Conservation (phyloP, 805 yeast species). For the Starmerella scarabaei region DNA sequence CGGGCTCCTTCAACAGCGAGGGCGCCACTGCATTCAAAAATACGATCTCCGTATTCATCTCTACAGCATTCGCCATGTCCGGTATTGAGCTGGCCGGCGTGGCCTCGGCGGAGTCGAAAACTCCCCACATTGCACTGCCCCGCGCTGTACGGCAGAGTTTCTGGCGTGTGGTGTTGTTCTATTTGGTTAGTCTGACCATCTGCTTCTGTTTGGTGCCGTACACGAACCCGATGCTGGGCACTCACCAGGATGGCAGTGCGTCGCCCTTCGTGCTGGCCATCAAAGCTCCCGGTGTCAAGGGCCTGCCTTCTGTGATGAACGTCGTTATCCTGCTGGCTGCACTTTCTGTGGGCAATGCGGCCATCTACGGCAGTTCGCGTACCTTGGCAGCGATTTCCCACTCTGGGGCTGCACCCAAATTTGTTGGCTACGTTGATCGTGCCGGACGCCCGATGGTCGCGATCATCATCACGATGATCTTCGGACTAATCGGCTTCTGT, state of each 20-base stretch:
- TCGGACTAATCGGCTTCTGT: conserved; percentile 43
- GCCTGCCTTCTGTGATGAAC: conserved; percentile 57
- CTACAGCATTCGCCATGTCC: conserved; percentile 65
- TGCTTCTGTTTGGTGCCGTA: conserved; percentile 60
- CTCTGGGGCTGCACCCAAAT: conserved; percentile 46
- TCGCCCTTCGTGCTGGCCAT: conserved; percentile 64
- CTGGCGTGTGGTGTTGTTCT: conserved; percentile 63
- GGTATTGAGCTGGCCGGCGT: conserved; percentile 63
- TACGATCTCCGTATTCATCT: conserved; percentile 49
- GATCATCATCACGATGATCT: conserved; percentile 30
- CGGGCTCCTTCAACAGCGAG: conserved; percentile 35
- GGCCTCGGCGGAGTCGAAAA: conserved; percentile 61
- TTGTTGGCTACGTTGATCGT: conserved; percentile 52
- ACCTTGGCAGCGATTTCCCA: conserved; percentile 53
- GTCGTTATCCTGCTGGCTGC: conserved; percentile 55
- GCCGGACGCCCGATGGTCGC: conserved; percentile 61
- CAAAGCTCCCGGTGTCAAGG: conserved; percentile 46
- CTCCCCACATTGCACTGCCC: conserved; percentile 55
- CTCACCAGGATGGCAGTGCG: conserved; percentile 45
- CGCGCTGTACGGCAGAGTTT: conserved; percentile 66
- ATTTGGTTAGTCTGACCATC: conserved; percentile 42
- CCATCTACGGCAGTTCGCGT: conserved; percentile 56
- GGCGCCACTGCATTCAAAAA: conserved; percentile 51
- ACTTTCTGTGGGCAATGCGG: conserved; percentile 58
- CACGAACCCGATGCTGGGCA: conserved; percentile 35